phyloP scores from a whole-genome alignment of 176 grass and related monocot genomes.

The Paspalum vaginatum region DNA sequence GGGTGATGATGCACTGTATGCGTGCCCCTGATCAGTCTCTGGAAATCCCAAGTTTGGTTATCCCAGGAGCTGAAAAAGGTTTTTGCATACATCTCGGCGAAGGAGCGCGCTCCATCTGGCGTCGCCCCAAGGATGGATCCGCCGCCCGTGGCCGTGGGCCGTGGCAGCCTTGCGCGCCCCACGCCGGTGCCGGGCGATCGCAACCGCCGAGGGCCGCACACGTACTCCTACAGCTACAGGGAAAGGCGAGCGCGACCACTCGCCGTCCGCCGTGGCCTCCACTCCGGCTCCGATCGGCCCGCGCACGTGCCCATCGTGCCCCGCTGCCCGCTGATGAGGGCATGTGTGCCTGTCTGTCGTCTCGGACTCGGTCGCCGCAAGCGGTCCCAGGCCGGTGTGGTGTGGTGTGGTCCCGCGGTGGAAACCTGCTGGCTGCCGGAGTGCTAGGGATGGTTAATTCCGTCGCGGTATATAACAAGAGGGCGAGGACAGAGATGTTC shows the following conservation, averaged over 20 bases:
- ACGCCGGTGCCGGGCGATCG: too few relatives aligned
- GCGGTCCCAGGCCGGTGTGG: slow-evolving; percentile 13
- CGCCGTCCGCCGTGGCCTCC: slow-evolving; percentile 27
- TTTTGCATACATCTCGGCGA: not conserved
- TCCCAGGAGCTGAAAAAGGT: too few relatives aligned
- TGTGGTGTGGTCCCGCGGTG: too few relatives aligned
- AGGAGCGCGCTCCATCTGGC: not conserved
- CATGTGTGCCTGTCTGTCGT: slow-evolving; percentile 23
- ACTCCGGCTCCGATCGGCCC: not conserved
- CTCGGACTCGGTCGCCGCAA: not conserved
- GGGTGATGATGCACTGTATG: too few relatives aligned
- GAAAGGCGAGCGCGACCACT: not conserved
- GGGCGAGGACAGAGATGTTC: not conserved
- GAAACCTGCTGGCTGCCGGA: not conserved
- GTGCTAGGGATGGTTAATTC: not conserved
- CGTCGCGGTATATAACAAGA: not conserved
- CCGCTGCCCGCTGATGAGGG: not conserved
- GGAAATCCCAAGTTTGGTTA: too few relatives aligned
- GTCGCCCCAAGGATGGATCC: not conserved
- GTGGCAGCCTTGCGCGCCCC: not conserved
- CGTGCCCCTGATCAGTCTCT: too few relatives aligned
- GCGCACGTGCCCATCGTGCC: slow-evolving; percentile 57
- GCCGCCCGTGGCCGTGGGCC: not conserved
- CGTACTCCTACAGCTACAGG: not conserved
- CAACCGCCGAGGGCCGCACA: slow-evolving; percentile 11